These are phyloP conservation scores for Pecoramyces ruminantium DNA, from an alignment of 192 early-diverging fungal species.

Conservation along the genomic window DNA sequence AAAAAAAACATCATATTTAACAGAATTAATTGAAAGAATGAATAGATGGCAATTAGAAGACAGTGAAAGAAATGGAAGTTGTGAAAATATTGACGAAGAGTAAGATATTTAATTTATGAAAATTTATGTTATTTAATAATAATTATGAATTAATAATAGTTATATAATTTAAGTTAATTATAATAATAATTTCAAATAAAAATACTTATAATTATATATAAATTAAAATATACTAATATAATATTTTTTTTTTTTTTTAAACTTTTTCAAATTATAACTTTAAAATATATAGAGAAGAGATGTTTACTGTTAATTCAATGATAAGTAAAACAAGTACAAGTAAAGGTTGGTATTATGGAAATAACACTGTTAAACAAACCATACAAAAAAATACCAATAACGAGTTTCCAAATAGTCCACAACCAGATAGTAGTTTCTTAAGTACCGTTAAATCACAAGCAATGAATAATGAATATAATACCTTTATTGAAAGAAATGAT, in stretches of 20 bases:
- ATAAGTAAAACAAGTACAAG: background rate
- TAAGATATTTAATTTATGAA: too few relatives aligned
- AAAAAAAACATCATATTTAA: too few relatives aligned
- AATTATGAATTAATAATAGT: too few relatives aligned
- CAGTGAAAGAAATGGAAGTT: background rate
- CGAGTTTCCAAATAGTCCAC: background rate
- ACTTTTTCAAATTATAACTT: too few relatives aligned
- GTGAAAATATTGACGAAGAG: background rate
- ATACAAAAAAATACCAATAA: background rate
- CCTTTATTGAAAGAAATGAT: background rate
- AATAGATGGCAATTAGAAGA: too few relatives aligned
- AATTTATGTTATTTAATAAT: too few relatives aligned
- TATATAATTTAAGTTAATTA: too few relatives aligned
- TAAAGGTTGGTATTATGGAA: background rate
- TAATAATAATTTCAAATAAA: too few relatives aligned
- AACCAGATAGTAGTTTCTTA: background rate
- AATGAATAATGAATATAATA: background rate
- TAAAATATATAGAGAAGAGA: background rate
- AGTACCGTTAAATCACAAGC: background rate
- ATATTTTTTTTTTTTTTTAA: too few relatives aligned
- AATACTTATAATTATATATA: too few relatives aligned
- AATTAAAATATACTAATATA: too few relatives aligned
- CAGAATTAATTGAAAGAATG: too few relatives aligned
- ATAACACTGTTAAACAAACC: background rate
- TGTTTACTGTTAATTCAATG: background rate